Base-by-base conservation (phyloP, 2,329 filamentous ascomycete species). In the Claviceps spartinae region DNA sequence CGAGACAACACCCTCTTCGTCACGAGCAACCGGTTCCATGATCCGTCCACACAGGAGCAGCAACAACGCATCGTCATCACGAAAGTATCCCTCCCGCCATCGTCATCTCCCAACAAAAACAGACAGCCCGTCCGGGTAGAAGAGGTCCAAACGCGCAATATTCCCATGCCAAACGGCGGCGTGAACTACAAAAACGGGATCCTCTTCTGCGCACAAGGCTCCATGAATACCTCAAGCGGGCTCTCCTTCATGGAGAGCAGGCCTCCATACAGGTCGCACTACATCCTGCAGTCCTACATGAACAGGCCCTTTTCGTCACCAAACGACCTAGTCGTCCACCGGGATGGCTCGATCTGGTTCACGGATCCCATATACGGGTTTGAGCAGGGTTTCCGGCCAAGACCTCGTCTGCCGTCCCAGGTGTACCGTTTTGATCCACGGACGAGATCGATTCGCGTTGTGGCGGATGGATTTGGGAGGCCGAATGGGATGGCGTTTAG, bases 301-400 rank as follows among this genome's bases (percentile, higher is more conserved):
- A 71, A 70, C 1, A 62, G 71, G 13, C 43, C 65, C 2, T 77
- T 77, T 59, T 76, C 75, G 57, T 73, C 70, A 2, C 62, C 72
- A 45, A 75, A 75, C 54, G 74, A 76, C 51, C 70, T 76, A 3
- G 67, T 73, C 5, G 61, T 72, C 14, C 62, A 67, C 45, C 56
- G 55, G 1, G 71, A 73, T 52, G 70, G 70, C 4, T 64, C 63
- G 5, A 65, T 77, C 24, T 76, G 73, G 72, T 76, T 76, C 57
- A 76, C 73, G 0, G 73, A 76, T 56, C 71, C 73, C 0, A 62
- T 66, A 8, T 76, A 77, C 58, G 75, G 73, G 8, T 68, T 62
- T 26, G 68, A 73, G 52, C 72, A 76, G 55, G 67, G 70, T 9
- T 72, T 73, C 56, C 65, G 73, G 9, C 69, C 68, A 9, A 58